Conservation (phyloP, 139 green algal genomes). For the Chlorella sp. region DNA sequence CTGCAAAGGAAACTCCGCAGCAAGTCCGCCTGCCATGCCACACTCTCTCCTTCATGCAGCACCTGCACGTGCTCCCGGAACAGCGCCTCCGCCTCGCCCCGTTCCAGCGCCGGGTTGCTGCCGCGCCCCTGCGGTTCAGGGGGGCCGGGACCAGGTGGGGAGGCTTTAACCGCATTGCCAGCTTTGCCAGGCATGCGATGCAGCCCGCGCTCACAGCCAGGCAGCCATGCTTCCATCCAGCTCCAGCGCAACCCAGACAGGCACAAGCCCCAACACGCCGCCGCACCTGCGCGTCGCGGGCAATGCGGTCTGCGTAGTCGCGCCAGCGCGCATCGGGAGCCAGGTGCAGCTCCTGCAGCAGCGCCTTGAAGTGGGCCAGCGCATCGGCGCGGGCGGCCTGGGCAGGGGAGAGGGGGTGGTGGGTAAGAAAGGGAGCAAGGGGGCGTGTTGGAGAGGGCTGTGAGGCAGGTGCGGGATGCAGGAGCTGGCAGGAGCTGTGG, state of each 20-base stretch:
- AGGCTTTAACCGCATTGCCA: too few relatives aligned
- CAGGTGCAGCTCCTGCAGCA: conserved; percentile 71
- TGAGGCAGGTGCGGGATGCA: not conserved
- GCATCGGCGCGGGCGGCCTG: conserved; percentile 61
- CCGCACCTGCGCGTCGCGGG: conserved; percentile 62
- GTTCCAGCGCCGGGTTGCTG: conserved; percentile 33
- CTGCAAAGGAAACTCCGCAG: too few relatives aligned
- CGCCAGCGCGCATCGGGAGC: conserved; percentile 55
- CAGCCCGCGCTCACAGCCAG: not conserved
- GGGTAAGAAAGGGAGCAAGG: not conserved
- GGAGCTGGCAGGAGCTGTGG: too few relatives aligned
- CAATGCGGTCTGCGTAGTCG: conserved; percentile 43
- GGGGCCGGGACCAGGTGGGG: too few relatives aligned
- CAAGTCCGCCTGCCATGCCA: too few relatives aligned
- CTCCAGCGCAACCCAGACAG: too few relatives aligned
- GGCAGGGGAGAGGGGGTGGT: not conserved
- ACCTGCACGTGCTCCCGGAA: conserved; percentile 56
- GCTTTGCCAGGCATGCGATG: too few relatives aligned
- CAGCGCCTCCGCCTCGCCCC: conserved; percentile 38
- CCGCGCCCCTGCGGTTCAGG: conserved; percentile 52
- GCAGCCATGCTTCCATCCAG: not conserved
- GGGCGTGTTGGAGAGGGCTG: not conserved
- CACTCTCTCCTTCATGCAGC: too few relatives aligned
- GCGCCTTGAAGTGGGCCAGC: conserved; percentile 56
- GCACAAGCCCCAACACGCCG: too few relatives aligned